These are phyloP conservation scores for Verticillium dahliae DNA, from an alignment of 2,329 filamentous ascomycete species.

Conservation along the genomic window DNA sequence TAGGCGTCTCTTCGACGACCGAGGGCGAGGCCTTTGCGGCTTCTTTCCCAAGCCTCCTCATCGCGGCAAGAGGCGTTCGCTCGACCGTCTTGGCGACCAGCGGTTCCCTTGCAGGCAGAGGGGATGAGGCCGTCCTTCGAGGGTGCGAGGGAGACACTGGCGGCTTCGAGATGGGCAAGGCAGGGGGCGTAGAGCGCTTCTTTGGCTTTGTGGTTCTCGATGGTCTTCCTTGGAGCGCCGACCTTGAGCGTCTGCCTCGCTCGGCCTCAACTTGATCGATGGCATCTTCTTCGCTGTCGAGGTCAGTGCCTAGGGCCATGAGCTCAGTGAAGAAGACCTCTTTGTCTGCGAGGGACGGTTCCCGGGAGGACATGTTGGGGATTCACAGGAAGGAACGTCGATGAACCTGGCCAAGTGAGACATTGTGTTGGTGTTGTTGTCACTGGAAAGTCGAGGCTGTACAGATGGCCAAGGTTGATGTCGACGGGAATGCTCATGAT, in stretches of 20 bases:
- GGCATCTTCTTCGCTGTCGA: slow-evolving; percentile 21
- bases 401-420: no score
- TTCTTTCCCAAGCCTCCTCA: slow-evolving; percentile 7
- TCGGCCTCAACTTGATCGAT: slow-evolving; percentile 20
- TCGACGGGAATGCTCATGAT: no score
- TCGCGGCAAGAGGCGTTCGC: slow-evolving; percentile 18
- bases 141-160: neutral
- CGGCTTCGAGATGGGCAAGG: neutral
- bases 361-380: slow-evolving; percentile 12
- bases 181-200: neutral
- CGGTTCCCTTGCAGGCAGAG: neutral
- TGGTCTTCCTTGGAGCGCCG: neutral
- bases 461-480: neutral
- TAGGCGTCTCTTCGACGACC: slow-evolving; percentile 23
- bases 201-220: neutral
- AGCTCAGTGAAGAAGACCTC: slow-evolving; percentile 38
- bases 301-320: slow-evolving; percentile 17
- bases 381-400: no score
- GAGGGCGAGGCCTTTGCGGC: neutral
- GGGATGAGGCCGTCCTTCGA: slow-evolving; percentile 6
- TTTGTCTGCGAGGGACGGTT: slow-evolving; percentile 31
- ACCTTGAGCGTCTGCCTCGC: neutral
- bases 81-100: slow-evolving; percentile 3
- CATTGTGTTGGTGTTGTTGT: no score
- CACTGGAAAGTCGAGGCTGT: no score